phyloP scores from a whole-genome alignment of 345 rosid genomes.

The Abelmoschus esculentus region DNA sequence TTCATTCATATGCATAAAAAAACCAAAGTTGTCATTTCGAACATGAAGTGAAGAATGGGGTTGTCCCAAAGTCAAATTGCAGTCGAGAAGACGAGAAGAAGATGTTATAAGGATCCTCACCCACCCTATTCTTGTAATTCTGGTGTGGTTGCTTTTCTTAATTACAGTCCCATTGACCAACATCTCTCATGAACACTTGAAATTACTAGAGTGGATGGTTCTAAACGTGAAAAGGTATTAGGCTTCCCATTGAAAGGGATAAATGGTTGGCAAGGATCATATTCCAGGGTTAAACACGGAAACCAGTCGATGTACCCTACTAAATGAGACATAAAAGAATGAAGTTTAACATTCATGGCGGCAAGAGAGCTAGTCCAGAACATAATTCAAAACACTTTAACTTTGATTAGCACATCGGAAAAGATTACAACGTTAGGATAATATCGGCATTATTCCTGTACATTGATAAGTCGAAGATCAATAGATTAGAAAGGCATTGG shows the following conservation, averaged over 20 bases:
- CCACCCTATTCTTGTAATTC: too few relatives aligned
- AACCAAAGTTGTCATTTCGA: too few relatives aligned
- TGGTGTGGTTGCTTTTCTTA: too few relatives aligned
- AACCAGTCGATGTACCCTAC: too few relatives aligned
- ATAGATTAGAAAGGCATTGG: not conserved
- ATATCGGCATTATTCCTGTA: not conserved
- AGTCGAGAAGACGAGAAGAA: too few relatives aligned
- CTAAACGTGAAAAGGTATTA: not conserved
- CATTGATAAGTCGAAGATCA: not conserved
- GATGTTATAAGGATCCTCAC: too few relatives aligned
- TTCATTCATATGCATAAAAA: too few relatives aligned
- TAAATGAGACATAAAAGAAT: too few relatives aligned
- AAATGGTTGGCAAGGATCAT: not conserved
- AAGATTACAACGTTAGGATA: not conserved
- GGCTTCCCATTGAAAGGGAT: not conserved
- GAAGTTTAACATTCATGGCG: not conserved
- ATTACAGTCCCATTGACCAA: too few relatives aligned
- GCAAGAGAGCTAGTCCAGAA: not conserved
- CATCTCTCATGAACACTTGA: not conserved
- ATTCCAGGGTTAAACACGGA: not conserved
- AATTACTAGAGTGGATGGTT: not conserved
- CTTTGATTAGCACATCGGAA: not conserved
- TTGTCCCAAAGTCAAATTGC: too few relatives aligned
- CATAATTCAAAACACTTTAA: not conserved
- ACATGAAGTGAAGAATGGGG: too few relatives aligned